These are phyloP conservation scores for Kodamaea sp. DNA, from an alignment of 1,139 yeast species.

Conservation along the genomic window DNA sequence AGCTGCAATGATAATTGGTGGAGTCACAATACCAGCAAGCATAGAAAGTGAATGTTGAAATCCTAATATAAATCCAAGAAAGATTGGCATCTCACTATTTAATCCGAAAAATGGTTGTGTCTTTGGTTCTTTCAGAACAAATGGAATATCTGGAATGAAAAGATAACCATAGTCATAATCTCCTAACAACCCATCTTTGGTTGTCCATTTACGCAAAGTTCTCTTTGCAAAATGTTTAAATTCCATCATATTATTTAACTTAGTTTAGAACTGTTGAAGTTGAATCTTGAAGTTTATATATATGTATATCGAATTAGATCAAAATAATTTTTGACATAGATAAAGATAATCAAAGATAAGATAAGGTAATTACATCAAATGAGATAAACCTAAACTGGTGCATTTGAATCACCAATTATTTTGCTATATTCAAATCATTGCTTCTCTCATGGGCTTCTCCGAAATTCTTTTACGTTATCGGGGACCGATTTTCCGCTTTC, in stretches of 20 bases:
- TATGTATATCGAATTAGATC: too few species aligned
- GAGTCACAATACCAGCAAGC: conserved; percentile 90
- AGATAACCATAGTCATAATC: conserved; percentile 77
- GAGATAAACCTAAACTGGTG: not conserved
- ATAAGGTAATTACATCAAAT: not conserved
- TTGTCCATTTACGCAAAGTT: conserved; percentile 47
- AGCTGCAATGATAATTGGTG: conserved; percentile 67
- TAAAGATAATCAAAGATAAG: too few species aligned
- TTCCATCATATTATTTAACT: conserved; percentile 1
- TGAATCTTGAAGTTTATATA: not conserved
- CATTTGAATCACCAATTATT: not conserved
- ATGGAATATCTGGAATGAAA: conserved; percentile 76
- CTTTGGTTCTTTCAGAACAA: conserved; percentile 46
- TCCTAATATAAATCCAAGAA: conserved; percentile 73
- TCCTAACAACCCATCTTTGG: conserved; percentile 75
- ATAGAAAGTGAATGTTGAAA: conserved; percentile 84
- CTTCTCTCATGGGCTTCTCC: not conserved
- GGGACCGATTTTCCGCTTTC: not conserved
- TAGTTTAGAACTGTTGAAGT: not conserved
- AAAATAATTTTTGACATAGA: too few species aligned
- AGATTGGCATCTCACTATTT: conserved; percentile 71
- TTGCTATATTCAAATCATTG: not conserved
- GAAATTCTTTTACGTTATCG: conserved; percentile 4
- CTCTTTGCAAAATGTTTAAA: conserved; percentile 20
- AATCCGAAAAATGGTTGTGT: conserved; percentile 80